These are phyloP conservation scores for Umbelopsis sp. DNA, from an alignment of 192 early-diverging fungal genomes.

Conservation along the genomic window DNA sequence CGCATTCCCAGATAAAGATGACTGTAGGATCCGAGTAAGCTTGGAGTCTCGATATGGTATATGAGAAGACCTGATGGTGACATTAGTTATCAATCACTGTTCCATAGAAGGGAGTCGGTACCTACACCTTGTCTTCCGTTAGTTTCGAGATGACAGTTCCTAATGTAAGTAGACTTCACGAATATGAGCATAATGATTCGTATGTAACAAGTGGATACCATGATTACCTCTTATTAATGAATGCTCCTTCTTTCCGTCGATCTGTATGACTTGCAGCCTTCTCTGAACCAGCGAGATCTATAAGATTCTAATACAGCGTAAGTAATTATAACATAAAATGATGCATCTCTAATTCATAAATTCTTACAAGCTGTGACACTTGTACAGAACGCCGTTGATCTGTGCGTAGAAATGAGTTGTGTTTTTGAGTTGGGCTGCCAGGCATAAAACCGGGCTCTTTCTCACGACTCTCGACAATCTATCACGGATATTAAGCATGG, in stretches of 20 bases:
- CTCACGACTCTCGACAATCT: conserved; percentile 81
- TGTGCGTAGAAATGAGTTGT: conserved; percentile 3
- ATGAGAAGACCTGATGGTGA: conserved; percentile 53
- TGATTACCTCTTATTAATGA: conserved; percentile 79
- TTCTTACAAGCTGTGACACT: conserved; percentile 43
- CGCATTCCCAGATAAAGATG: conserved; percentile 89
- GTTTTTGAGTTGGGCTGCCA: conserved; percentile 37
- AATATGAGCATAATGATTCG: background rate
- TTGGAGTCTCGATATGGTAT: conserved; percentile 98
- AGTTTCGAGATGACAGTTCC: conserved; percentile 93
- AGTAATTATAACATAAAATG: background rate
- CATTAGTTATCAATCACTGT: background rate
- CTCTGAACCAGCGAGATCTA: conserved; percentile 97
- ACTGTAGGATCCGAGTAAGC: conserved; percentile 90
- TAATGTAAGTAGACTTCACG: conserved; percentile 71
- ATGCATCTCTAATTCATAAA: background rate
- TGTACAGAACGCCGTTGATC: conserved; percentile 29
- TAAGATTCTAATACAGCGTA: conserved; percentile 66
- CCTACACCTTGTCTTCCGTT: conserved; percentile 65
- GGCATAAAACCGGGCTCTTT: conserved; percentile 36
- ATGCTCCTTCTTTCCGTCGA: conserved; percentile 94
- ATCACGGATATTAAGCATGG: conserved; percentile 8
- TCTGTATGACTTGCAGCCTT: conserved; percentile 83
- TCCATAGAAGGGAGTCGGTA: background rate
- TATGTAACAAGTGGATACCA: background rate